These are phyloP conservation scores for Rutstroemia sp. DNA, from an alignment of 2,329 filamentous ascomycete species.

Conservation along the genomic window DNA sequence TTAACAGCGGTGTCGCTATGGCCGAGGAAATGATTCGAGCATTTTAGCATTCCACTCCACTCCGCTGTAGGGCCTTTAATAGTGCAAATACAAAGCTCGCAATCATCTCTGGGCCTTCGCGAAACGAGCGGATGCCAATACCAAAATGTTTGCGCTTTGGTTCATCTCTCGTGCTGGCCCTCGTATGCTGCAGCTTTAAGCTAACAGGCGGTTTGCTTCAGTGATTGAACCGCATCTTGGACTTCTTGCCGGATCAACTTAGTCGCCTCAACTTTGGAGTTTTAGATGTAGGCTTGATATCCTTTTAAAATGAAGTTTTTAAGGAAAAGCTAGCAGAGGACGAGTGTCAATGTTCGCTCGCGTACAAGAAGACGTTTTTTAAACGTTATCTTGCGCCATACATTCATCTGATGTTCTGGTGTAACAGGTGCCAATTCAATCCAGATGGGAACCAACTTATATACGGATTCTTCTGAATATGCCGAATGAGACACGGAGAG, in stretches of 20 bases:
- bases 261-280: conserved; percentile 34
- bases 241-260: conserved; percentile 37
- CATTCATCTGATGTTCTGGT: not conserved
- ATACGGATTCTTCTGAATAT: too few species aligned
- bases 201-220: conserved; percentile 30
- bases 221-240: conserved; percentile 32
- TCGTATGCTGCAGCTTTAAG: conserved; percentile 34
- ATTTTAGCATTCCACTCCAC: conserved; percentile 34
- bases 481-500: not conserved
- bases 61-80: conserved; percentile 32
- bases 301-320: conserved; percentile 30
- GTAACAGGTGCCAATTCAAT: not conserved
- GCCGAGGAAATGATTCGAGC: conserved; percentile 39
- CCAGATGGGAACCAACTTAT: not conserved
- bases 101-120: conserved; percentile 35
- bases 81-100: conserved; percentile 34
- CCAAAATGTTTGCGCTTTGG: conserved; percentile 36
- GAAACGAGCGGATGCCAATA: conserved; percentile 36
- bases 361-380: not conserved
- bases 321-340: conserved; percentile 33
- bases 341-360: not conserved
- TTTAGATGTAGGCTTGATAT: conserved; percentile 36
- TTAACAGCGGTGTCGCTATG: conserved; percentile 38
- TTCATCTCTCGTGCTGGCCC: conserved; percentile 37
- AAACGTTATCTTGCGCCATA: not conserved